Conservation (phyloP, 345 rosid species). For the Acer campestre region DNA sequence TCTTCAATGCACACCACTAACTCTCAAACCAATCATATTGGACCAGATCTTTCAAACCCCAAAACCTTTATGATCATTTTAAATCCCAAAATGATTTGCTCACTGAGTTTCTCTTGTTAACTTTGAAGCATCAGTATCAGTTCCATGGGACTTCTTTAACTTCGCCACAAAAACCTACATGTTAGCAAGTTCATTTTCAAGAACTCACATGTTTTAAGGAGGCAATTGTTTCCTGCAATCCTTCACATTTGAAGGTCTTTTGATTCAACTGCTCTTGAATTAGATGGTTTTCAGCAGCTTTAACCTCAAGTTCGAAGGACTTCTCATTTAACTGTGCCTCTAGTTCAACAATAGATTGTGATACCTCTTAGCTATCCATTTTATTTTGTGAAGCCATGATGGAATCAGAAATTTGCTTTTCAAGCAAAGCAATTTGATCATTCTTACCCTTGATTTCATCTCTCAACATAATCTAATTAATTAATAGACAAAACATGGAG, state of each 20-base stretch:
- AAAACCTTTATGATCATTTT: background rate
- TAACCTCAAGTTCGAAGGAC: constrained; percentile 96
- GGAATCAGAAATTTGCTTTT: constrained; percentile 76
- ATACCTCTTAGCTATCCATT: constrained; percentile 62
- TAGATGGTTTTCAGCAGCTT: constrained; percentile 86
- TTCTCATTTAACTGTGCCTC: constrained; percentile 82
- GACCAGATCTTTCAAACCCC: constrained; percentile 3
- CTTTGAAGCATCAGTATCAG: constrained; percentile 47
- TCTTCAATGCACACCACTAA: constrained; percentile 27
- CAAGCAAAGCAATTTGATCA: constrained; percentile 74
- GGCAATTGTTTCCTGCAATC: constrained; percentile 61
- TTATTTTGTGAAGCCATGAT: constrained; percentile 53
- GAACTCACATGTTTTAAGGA: constrained; percentile 69
- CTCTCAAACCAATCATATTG: constrained; percentile 9
- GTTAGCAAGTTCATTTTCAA: constrained; percentile 97
- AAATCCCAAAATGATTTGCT: constrained; percentile 33
- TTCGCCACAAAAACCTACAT: constrained; percentile 99
- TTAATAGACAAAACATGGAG: too few relatives aligned
- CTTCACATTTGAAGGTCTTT: constrained; percentile 81
- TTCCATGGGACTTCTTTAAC: constrained; percentile 69
- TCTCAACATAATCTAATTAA: constrained; percentile 54
- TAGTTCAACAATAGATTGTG: constrained; percentile 68
- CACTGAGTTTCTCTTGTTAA: constrained; percentile 32
- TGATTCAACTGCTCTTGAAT: constrained; percentile 86
- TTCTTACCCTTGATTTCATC: constrained; percentile 79